These are phyloP conservation scores for Nicotiana knightiana DNA, from an alignment of 257 asterid genomes.

Conservation along the genomic window DNA sequence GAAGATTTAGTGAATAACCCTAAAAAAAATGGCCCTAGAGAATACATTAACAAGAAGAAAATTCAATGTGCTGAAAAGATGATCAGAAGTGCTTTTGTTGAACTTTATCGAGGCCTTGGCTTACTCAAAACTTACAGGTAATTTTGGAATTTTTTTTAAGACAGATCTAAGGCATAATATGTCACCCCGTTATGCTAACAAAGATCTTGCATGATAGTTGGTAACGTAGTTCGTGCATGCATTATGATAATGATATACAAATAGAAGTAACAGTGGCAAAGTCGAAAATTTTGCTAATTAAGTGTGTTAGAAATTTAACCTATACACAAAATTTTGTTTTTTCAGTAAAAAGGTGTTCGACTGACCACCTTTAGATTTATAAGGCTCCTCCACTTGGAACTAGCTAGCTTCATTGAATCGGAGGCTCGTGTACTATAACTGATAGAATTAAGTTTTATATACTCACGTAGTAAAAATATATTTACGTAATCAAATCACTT, in stretches of 20 bases:
- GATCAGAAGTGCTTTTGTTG: constrained; percentile 93
- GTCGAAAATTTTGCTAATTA: not conserved
- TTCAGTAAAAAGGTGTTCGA: no score
- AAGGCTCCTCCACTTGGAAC: not conserved
- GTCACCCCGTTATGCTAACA: not conserved
- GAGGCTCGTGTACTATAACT: no score
- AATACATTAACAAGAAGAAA: constrained; percentile 51
- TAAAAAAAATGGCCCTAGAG: constrained; percentile 53
- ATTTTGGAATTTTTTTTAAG: not conserved
- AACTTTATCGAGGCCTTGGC: constrained; percentile 84
- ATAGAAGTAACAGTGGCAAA: not conserved
- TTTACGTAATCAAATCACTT: no score
- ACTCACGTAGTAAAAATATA: no score
- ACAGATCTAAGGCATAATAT: not conserved
- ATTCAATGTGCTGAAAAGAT: constrained; percentile 86
- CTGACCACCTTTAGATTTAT: no score
- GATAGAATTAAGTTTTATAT: no score
- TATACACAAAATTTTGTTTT: not conserved
- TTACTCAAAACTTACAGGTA: constrained; percentile 77
- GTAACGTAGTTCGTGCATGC: not conserved
- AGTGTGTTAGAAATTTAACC: not conserved
- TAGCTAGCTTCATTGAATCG: not conserved
- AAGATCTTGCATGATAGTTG: not conserved
- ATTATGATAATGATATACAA: not conserved
- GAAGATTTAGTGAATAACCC: constrained; percentile 71